These are phyloP conservation scores for Pythium dissimile DNA, from an alignment of 352 stramenopile species.

Conservation along the genomic window DNA sequence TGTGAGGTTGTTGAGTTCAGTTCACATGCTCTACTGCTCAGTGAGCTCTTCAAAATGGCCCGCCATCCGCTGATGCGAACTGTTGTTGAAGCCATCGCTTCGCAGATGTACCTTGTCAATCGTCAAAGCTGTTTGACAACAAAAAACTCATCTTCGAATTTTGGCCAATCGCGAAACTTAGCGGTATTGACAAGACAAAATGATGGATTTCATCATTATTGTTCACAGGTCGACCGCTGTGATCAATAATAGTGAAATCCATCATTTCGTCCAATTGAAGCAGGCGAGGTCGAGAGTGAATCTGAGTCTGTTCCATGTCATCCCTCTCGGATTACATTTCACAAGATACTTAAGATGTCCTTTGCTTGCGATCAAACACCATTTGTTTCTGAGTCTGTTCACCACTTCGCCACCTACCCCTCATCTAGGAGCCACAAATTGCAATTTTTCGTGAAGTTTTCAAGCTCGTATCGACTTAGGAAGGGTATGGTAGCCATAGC, in stretches of 20 bases:
- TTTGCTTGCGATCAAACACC: background rate
- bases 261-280: background rate
- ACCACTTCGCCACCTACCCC: background rate
- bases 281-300: too few relatives aligned
- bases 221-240: too few relatives aligned
- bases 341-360: background rate
- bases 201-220: too few relatives aligned
- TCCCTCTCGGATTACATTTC: background rate
- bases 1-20: background rate
- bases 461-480: background rate
- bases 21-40: too few relatives aligned
- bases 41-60: too few relatives aligned
- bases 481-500: background rate
- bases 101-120: background rate
- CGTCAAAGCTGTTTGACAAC: background rate
- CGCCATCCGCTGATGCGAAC: background rate
- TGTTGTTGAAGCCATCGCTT: slow-evolving; percentile 3
- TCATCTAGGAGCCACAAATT: background rate
- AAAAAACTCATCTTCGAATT: too few relatives aligned
- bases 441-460: slow-evolving; percentile 5
- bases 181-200: too few relatives aligned
- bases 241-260: too few relatives aligned
- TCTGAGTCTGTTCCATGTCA: background rate
- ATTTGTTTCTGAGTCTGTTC: background rate
- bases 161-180: too few relatives aligned